Percentiles rank a stretch among this genome's conserved stretches.
Conservation (phyloP, 2,329 filamentous ascomycete genomes). For the Penicillium sp. region DNA sequence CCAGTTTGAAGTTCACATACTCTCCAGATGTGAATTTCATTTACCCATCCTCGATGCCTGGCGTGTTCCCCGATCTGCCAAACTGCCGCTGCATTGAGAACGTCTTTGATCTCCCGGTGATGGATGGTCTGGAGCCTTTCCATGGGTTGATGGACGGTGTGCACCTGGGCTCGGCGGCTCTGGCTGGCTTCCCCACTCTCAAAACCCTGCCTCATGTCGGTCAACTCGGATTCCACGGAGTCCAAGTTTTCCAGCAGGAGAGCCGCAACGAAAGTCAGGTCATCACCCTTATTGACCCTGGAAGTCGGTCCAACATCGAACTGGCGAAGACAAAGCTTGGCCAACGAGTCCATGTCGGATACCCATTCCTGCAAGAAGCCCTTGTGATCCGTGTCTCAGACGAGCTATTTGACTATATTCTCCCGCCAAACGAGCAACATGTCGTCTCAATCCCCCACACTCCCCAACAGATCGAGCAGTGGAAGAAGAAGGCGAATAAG, state of each 20-base stretch:
- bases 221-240: slow-evolving; percentile 76
- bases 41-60: slow-evolving; percentile 82
- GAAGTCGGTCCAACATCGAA: slow-evolving; percentile 64
- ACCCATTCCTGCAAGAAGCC: slow-evolving; percentile 91
- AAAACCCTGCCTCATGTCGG: slow-evolving; percentile 81
- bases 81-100: slow-evolving; percentile 92
- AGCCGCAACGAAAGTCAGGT: slow-evolving; percentile 97
- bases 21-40: slow-evolving; percentile 69
- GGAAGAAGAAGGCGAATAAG: slow-evolving; percentile 73
- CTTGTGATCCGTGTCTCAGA: slow-evolving; percentile 86
- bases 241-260: slow-evolving; percentile 92
- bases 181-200: slow-evolving; percentile 89
- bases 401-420: slow-evolving; percentile 82
- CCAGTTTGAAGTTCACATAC: slow-evolving; percentile 89
- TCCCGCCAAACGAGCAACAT: slow-evolving; percentile 61
- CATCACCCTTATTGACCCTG: slow-evolving; percentile 73
- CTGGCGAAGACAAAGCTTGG: slow-evolving; percentile 75
- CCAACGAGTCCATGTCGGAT: slow-evolving; percentile 82
- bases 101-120: slow-evolving; percentile 87
- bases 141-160: slow-evolving; percentile 80
- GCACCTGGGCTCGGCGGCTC: slow-evolving; percentile 72
- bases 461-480: slow-evolving; percentile 72
- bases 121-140: slow-evolving; percentile 82
- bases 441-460: slow-evolving; percentile 67
- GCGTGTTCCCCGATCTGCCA: slow-evolving; percentile 82